Conservation (phyloP, 75 land plant genomes). For the Pinus albicaulis region DNA sequence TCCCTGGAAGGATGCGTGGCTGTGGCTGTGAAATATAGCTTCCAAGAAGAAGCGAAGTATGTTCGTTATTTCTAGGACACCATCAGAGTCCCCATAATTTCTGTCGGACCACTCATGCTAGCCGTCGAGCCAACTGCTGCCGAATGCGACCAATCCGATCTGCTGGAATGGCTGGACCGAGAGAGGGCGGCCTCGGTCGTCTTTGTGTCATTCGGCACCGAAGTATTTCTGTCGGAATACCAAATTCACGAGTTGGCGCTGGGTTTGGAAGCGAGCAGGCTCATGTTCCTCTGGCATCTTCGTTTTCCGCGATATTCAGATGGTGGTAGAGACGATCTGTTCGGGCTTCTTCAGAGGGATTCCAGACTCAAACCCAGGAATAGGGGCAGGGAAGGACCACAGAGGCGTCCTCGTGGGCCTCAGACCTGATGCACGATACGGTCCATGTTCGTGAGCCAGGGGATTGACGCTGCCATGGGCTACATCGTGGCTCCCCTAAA, state of each 20-base stretch:
- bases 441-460: too few species aligned
- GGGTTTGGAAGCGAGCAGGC: constrained; percentile 18
- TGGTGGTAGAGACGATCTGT: too few species aligned
- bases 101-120: background rate
- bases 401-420: too few species aligned
- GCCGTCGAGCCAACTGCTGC: background rate
- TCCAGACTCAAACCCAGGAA: constrained; percentile 5
- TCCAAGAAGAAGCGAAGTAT: background rate
- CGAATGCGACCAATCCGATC: background rate
- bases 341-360: constrained; percentile 6
- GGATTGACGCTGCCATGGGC: too few species aligned
- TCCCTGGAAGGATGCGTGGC: background rate
- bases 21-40: background rate
- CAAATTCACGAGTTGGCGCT: constrained; percentile 14
- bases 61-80: background rate
- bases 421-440: too few species aligned
- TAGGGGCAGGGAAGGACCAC: too few species aligned
- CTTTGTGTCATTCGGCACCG: constrained; percentile 27
- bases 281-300: constrained; percentile 19
- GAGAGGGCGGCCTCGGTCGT: constrained; percentile 15
- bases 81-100: background rate
- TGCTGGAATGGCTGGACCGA: constrained; percentile 15
- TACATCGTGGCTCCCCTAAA: too few species aligned
- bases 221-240: background rate
- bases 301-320: background rate